Evolutionary conservation across 305 asterid genomes (phyloP), one percentile per base, ranked within the genome.

Genomic region (Fraxinus angustifolia): DNA sequence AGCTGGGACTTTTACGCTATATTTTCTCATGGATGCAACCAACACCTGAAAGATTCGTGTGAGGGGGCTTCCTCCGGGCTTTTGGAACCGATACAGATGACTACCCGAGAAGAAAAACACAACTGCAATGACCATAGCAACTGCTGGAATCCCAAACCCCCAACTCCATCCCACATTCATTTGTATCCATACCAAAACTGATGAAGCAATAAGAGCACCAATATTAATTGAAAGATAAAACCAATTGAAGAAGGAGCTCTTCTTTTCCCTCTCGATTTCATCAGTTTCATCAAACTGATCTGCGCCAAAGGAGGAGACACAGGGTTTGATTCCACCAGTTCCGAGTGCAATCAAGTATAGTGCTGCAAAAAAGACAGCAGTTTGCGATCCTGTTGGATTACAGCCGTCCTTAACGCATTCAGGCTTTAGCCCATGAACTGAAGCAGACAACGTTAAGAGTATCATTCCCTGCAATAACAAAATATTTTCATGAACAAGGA

Each of bases 241-340:
- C 85, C 85, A 87, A 23, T 87, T 87, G 87, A 87, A 85, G 78
- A 85, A 87, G 12, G 90, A 87, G 36, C 87, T 82, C 79, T 88
- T 88, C 79, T 71, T 78, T 70, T 81, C 80, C 81, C 82, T 88
- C 89, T 88, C 90, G 1, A 17, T 48, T 6, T 81, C 85, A 23
- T 86, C 89, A 12, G 68, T 77, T 1, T 88, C 91, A 17, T 86
- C 90, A 73, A 90, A 90, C 70, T 90, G 93, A 31, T 90, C 91
- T 2, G 93, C 93, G 0, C 91, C 93, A 19, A 88, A 87, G 53
- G 93, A 85, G 81, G 91, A 90, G 60, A 88, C 89, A 7, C 90
- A 87, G 0, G 91, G 92, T 34, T 89, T 87, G 79, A 88, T 89
- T 2, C 92, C 92, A 78, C 91, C 92, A 11, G 92, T 89, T 76